Conservation (phyloP, 2,329 filamentous ascomycete species). For the Diaporthe humulicola region DNA sequence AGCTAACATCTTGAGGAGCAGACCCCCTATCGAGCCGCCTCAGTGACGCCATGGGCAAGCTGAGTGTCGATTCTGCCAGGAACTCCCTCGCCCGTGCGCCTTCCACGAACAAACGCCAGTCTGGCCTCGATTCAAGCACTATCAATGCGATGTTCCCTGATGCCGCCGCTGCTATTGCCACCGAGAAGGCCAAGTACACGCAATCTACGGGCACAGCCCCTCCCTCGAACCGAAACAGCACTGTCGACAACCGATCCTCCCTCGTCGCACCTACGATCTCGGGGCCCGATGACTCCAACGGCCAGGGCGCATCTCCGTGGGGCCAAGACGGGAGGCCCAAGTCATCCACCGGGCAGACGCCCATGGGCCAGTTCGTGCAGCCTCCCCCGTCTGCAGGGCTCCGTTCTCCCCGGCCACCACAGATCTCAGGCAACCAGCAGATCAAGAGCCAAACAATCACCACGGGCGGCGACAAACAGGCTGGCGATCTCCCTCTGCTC, state of each 20-base stretch:
- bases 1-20: slow-evolving; percentile 55
- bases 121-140: slow-evolving; percentile 90
- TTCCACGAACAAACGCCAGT: slow-evolving; percentile 88
- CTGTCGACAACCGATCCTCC: slow-evolving; percentile 82
- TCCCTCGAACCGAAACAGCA: slow-evolving; percentile 92
- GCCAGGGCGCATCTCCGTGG: slow-evolving; percentile 85
- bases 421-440: slow-evolving; percentile 74
- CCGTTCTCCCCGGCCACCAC: slow-evolving; percentile 83
- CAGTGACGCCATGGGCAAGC: slow-evolving; percentile 95
- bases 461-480: slow-evolving; percentile 76
- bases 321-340: slow-evolving; percentile 77
- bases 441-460: slow-evolving; percentile 88
- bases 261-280: slow-evolving; percentile 82
- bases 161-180: slow-evolving; percentile 97
- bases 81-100: slow-evolving; percentile 88
- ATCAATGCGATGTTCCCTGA: slow-evolving; percentile 99
- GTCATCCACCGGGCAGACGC: slow-evolving; percentile 80
- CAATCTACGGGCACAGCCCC: slow-evolving; percentile 93
- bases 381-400: slow-evolving; percentile 80
- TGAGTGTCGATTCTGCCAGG: slow-evolving; percentile 87
- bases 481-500: slow-evolving; percentile 82
- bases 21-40: slow-evolving; percentile 97
- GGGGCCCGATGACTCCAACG: slow-evolving; percentile 72
- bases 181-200: slow-evolving; percentile 97
- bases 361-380: slow-evolving; percentile 96